Evolutionary conservation across 1,284 basidiomycete genomes (phyloP), one percentile per base, ranked within the genome.

Genomic region (Agroathelia rolfsii): DNA sequence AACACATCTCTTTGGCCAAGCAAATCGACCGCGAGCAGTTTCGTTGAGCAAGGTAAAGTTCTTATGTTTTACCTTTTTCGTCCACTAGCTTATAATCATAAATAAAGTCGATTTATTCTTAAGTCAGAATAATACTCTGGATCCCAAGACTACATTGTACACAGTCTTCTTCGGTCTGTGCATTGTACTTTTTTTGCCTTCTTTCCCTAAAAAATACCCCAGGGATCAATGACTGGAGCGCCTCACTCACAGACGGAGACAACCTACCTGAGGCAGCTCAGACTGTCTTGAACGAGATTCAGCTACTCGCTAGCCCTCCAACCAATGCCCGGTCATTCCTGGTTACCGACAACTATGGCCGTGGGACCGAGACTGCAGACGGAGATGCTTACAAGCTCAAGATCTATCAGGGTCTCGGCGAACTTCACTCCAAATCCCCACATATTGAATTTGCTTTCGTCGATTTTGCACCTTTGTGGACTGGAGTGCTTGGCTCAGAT

Each of bases 301-400:
- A 49, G 3, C 46, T 51, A 29, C 55, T 70, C 14, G 49, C 54
- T 1, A 53, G 57, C 5, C 55, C 60, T 4, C 62, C 67, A 1
- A 61, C 53, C 12, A 62, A 61, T 31, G 65, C 63, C 3, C 50
- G 53, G 13, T 59, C 64, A 35, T 59, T 71, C 37, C 56, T 71
- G 9, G 37, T 70, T 4, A 52, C 65, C 1, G 66, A 69, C 36
- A 59, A 53, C 20, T 71, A 71, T 18, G 67, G 69, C 5, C 55
- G 59, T 9, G 68, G 68, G 2, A 46, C 23, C 1, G 50, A 53
- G 3, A 48, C 56, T 2, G 40, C 50, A 1, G 50, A 44, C 20
- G 68, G 66, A 6, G 53, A 69, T 40, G 51, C 56, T 5, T 70
- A 57, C 53, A 59, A 68, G 31, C 51, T 58, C 24, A 39, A 48